Conservation (phyloP, 495 filamentous ascomycete species). For the Aspergillus carlsbadensis region DNA sequence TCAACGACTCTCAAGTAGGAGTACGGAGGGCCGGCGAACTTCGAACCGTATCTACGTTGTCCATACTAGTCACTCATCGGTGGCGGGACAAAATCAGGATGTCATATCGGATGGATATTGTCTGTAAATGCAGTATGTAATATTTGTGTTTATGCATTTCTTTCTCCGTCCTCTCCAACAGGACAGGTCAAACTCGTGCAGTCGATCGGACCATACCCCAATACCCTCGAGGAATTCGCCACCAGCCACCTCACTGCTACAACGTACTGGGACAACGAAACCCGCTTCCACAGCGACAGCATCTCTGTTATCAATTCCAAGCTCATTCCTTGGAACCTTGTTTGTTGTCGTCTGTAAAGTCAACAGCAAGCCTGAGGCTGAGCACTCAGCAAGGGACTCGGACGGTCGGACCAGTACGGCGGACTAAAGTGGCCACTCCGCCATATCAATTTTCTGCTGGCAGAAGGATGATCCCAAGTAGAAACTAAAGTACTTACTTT, state of each 20-base stretch:
- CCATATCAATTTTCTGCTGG: not conserved
- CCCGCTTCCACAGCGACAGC: not conserved
- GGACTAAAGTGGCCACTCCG: no score
- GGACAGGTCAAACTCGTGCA: not conserved
- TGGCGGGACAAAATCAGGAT: no score
- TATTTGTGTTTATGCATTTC: not conserved
- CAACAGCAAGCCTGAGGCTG: no score
- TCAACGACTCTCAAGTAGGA: no score
- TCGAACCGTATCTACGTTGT: no score
- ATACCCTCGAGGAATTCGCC: constrained; percentile 2
- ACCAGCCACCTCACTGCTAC: not conserved
- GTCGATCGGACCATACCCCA: no score
- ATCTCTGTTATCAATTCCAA: not conserved
- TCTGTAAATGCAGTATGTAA: no score
- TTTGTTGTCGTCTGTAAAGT: constrained; percentile 8
- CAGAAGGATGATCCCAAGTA: not conserved
- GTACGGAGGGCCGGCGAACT: no score
- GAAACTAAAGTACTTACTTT: no score
- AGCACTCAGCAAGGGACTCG: not conserved
- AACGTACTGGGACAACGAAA: not conserved
- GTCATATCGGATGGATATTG: no score
- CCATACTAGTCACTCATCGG: no score
- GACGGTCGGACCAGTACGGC: no score
- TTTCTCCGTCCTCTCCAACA: not conserved
- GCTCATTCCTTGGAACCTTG: not conserved